These are phyloP conservation scores for Didymellaceae sp. DNA, from an alignment of 2,329 filamentous ascomycete genomes.

Conservation along the genomic window DNA sequence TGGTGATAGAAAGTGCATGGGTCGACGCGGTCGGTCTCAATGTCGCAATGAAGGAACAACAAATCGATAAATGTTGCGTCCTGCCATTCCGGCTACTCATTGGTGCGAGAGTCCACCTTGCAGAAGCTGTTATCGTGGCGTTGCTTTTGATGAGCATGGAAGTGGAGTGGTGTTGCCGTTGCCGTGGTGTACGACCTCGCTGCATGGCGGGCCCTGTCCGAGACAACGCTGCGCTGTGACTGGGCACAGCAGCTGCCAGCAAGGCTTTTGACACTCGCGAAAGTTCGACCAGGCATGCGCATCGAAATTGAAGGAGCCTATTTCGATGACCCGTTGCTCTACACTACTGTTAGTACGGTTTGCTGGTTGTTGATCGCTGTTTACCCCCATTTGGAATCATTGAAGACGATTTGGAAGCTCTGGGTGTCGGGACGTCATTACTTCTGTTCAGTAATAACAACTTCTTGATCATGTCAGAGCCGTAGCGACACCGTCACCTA, in stretches of 20 bases:
- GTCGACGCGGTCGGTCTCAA: too few relatives aligned
- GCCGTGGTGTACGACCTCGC: conserved; percentile 8
- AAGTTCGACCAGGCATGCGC: neutral
- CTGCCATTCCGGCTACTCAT: neutral
- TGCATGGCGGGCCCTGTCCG: conserved; percentile 13
- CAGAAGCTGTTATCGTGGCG: conserved; percentile 15
- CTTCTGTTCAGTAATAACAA: neutral
- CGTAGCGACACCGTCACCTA: neutral
- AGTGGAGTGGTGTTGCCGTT: conserved; percentile 16
- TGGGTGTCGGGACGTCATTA: conserved; percentile 8
- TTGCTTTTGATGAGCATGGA: conserved; percentile 5
- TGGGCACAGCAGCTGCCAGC: conserved; percentile 21
- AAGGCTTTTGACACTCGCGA: conserved; percentile 1
- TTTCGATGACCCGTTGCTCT: neutral
- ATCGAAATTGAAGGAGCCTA: neutral
- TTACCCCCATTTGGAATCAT: conserved; percentile 12
- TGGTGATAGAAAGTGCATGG: too few relatives aligned
- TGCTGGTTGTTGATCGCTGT: neutral
- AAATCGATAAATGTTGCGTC: neutral
- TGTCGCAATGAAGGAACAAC: too few relatives aligned
- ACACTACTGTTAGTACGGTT: too few relatives aligned
- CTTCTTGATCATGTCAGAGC: neutral
- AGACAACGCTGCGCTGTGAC: conserved; percentile 30
- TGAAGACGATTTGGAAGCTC: conserved; percentile 2
- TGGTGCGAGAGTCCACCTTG: conserved; percentile 7